Percentiles rank a stretch among this genome's conserved stretches.
Conservation (phyloP, 2,329 filamentous ascomycete species). For the Thyridium curvatum region DNA sequence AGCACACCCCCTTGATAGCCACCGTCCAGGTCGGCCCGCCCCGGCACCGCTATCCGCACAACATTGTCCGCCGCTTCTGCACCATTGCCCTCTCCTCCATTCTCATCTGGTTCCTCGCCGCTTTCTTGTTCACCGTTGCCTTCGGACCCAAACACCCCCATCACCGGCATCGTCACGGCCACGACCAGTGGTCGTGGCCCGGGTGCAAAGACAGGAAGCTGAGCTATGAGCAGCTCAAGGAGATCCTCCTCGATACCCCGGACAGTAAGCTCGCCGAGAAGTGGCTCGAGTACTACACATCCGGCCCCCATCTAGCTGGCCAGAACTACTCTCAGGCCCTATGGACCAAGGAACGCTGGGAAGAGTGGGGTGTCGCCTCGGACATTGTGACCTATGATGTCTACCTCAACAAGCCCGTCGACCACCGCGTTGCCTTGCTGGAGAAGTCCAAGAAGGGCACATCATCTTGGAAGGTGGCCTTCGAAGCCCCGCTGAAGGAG, state of each 20-base stretch:
- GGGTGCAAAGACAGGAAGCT: constrained; percentile 22
- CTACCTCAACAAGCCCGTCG: constrained; percentile 72
- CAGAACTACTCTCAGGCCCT: constrained; percentile 67
- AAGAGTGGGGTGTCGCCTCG: constrained; percentile 61
- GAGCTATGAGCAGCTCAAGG: constrained; percentile 44
- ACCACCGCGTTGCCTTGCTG: constrained; percentile 62
- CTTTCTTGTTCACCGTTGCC: constrained; percentile 33
- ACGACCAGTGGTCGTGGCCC: constrained; percentile 18
- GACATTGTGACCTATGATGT: constrained; percentile 66
- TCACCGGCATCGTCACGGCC: constrained; percentile 20
- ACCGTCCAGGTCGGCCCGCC: constrained; percentile 50
- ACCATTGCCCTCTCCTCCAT: constrained; percentile 53
- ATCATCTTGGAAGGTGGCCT: constrained; percentile 55
- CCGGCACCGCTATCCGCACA: constrained; percentile 50
- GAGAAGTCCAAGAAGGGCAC: constrained; percentile 34
- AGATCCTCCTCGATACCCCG: constrained; percentile 53
- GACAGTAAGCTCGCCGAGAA: constrained; percentile 52
- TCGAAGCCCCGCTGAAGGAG: constrained; percentile 75
- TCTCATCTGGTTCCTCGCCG: constrained; percentile 42
- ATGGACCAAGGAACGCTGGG: constrained; percentile 71
- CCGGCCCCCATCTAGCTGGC: constrained; percentile 69
- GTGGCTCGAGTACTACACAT: constrained; percentile 74
- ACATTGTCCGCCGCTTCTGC: constrained; percentile 58
- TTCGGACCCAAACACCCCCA: constrained; percentile 25
- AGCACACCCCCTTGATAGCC: constrained; percentile 62